Evolutionary conservation across 2,329 filamentous ascomycete genomes (phyloP).

Genomic region (Colletotrichum nymphaeae): DNA sequence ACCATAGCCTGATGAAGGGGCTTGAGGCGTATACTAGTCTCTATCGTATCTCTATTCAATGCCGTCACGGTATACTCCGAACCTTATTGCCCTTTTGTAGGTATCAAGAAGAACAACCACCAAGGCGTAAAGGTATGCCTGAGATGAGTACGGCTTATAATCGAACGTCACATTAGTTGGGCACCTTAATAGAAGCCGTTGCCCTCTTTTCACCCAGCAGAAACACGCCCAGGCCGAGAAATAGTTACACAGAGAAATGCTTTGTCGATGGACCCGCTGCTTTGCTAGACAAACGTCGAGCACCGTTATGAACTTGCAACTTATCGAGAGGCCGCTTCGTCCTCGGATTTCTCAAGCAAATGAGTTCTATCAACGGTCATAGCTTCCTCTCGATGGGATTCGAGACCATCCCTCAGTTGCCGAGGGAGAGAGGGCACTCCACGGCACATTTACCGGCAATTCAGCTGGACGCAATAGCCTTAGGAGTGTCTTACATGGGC

Average conservation of each 20-base stretch:
- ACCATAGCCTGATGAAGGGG: too few relatives aligned
- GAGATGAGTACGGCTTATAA: conserved; percentile 52
- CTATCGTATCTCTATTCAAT: too few relatives aligned
- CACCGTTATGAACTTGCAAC: conserved; percentile 1
- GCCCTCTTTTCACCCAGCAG: conserved; percentile 51
- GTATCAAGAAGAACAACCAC: conserved; percentile 43
- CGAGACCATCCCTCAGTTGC: background rate
- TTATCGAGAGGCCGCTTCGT: background rate
- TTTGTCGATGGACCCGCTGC: background rate
- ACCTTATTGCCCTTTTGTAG: conserved; percentile 42
- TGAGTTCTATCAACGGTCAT: conserved; percentile 44
- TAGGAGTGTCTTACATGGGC: too few relatives aligned
- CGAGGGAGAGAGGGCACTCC: too few relatives aligned
- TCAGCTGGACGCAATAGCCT: too few relatives aligned
- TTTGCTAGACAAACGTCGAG: background rate
- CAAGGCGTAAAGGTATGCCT: conserved; percentile 44
- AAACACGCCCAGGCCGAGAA: conserved; percentile 20
- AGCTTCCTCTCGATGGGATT: conserved; percentile 51
- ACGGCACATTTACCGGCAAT: too few relatives aligned
- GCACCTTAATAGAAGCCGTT: conserved; percentile 55
- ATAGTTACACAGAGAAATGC: conserved; percentile 25
- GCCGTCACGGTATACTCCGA: too few relatives aligned
- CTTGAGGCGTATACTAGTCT: too few relatives aligned
- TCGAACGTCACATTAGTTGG: conserved; percentile 52
- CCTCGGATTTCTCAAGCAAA: background rate